These are phyloP conservation scores for Acer campestre DNA, from an alignment of 345 rosid genomes.

Conservation along the genomic window DNA sequence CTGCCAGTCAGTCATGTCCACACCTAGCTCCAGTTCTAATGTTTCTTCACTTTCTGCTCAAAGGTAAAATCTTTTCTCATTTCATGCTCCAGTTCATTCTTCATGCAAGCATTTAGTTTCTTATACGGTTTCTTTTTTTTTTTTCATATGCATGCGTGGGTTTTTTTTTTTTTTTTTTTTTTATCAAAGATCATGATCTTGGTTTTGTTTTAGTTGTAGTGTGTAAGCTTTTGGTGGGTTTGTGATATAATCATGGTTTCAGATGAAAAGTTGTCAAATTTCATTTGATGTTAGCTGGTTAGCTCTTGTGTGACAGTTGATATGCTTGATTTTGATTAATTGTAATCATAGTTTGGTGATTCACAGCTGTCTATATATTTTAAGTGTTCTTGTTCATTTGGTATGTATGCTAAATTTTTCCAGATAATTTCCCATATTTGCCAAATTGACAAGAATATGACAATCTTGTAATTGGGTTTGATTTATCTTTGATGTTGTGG, in stretches of 20 bases:
- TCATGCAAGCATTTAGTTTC: not conserved
- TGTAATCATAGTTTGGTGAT: no score
- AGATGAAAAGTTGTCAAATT: not conserved
- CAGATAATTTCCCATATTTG: not conserved
- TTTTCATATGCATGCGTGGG: not conserved
- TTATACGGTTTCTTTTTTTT: not conserved
- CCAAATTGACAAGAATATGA: not conserved
- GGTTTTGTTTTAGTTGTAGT: not conserved
- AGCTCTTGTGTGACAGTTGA: not conserved
- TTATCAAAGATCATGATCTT: not conserved
- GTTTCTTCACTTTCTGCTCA: slow-evolving; percentile 2
- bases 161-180: not conserved
- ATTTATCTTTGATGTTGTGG: not conserved
- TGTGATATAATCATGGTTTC: not conserved
- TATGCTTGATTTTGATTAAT: not conserved
- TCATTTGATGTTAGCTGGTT: not conserved
- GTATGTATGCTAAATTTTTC: not conserved
- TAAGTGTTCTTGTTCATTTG: not conserved
- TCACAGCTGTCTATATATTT: not conserved
- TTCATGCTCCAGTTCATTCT: not conserved
- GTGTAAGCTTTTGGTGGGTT: not conserved
- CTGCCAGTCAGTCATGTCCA: no score
- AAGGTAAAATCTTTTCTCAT: not conserved
- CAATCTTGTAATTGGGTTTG: not conserved
- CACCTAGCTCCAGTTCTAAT: not conserved